Percentiles rank a stretch among this genome's conserved stretches.
These are phyloP conservation scores for Diaporthe amygdali DNA, from an alignment of 2,329 filamentous ascomycete species.

Conservation along the genomic window DNA sequence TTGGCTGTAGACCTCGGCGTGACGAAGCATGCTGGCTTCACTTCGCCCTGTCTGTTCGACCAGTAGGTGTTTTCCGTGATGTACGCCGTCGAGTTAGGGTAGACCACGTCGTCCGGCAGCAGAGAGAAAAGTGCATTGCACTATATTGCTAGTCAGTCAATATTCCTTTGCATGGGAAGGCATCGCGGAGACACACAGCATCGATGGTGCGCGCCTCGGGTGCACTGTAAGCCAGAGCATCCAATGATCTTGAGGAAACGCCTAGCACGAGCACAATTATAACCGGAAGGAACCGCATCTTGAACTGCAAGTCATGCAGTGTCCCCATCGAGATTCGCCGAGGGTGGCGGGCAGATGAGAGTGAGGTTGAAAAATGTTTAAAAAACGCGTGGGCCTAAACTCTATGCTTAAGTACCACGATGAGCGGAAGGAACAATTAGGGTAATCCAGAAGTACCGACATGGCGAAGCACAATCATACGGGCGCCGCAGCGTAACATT, in stretches of 20 bases:
- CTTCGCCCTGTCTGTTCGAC: slow-evolving; percentile 35
- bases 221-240: not conserved
- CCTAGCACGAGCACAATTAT: not conserved
- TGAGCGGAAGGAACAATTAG: not conserved
- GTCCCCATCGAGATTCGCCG: not conserved
- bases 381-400: not conserved
- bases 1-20: not conserved
- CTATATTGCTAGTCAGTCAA: not conserved
- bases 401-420: not conserved
- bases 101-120: slow-evolving; percentile 29
- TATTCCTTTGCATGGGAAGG: not conserved
- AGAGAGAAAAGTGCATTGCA: slow-evolving; percentile 18
- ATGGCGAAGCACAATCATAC: not conserved
- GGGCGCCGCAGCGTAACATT: not conserved
- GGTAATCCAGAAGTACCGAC: not conserved
- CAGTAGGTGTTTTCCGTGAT: slow-evolving; percentile 35
- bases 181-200: not conserved
- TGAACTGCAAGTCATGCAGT: not conserved
- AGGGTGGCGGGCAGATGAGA: too few relatives aligned
- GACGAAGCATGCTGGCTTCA: slow-evolving; percentile 4
- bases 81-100: slow-evolving; percentile 31
- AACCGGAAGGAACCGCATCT: not conserved
- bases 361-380: not conserved
- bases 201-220: not conserved
- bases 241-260: not conserved